Base-by-base conservation (phyloP, 2,329 filamentous ascomycete genomes). In the Colletotrichum shisoi region DNA sequence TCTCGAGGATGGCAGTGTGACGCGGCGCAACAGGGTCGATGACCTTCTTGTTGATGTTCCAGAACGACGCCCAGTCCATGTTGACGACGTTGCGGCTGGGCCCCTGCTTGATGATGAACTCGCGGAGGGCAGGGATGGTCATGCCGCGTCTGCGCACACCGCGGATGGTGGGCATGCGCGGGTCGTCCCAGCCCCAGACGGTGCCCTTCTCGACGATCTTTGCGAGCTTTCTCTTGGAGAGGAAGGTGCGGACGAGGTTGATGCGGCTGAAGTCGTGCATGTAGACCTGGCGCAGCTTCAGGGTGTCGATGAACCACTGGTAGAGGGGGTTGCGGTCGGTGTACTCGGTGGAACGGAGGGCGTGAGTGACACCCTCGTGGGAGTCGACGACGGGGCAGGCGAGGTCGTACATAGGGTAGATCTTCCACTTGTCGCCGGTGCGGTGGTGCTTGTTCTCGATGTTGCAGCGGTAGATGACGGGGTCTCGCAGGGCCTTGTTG, bases 401-500 rank as follows among this genome's bases (percentile, higher is more conserved):
- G 75, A 94, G 92, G 77, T 95, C 92, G 82, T 95, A 95, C 70
- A 90, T 94, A 40, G 91, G 91, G 79, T 94, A 94, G 75, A 93
- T 90, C 81, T 94, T 94, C 91, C 91, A 94, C 69, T 84, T 87
- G 65, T 82, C 86, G 39, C 91, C 91, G 1, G 92, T 95, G 72
- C 92, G 88, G 81, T 95, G 92, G 78, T 95, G 91, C 69, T 74
- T 73, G 54, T 83, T 82, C 64, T 84, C 83, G 68, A 82, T 74
- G 76, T 96, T 97, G 86, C 93, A 97, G 71, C 95, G 90, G 84
- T 97, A 98, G 78, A 99, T 96, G 79, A 98, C 94, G 13, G 95
- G 95, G 78, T 99, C 95, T 71, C 95, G 87, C 87, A 98, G 89
- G 60, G 95, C 93, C 80, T 96, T 96, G 84, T 99, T 98, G 71